phyloP scores from a whole-genome alignment of 163 green algal genomes.

The Scenedesmus sp. region DNA sequence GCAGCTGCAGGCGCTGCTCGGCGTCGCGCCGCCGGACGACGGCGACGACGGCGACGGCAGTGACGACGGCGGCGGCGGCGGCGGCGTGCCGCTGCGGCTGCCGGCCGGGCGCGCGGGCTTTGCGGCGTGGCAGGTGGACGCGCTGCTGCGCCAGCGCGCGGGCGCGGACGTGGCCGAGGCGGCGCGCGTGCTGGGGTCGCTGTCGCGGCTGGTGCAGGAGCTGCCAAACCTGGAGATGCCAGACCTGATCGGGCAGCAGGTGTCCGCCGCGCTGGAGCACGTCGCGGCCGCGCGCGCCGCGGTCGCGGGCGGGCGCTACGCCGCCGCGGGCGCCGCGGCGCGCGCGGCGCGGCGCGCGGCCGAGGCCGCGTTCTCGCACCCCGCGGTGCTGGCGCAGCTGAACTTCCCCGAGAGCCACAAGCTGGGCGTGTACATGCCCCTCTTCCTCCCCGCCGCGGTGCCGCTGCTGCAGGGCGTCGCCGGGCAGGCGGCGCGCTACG shows the following conservation, averaged over 20 bases:
- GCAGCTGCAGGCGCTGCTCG: slow-evolving; percentile 63
- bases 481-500: slow-evolving; percentile 35
- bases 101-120: slow-evolving; percentile 49
- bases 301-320: slow-evolving; percentile 26
- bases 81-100: slow-evolving; percentile 8
- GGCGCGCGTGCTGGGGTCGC: slow-evolving; percentile 53
- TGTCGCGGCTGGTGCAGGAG: slow-evolving; percentile 59
- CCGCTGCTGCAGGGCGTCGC: slow-evolving; percentile 66
- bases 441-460: slow-evolving; percentile 65
- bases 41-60: too few species aligned
- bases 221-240: slow-evolving; percentile 76
- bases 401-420: slow-evolving; percentile 81
- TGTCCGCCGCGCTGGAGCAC: neutral
- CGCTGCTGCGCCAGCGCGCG: slow-evolving; percentile 45
- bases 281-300: slow-evolving; percentile 4
- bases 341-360: slow-evolving; percentile 53
- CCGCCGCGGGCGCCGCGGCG: slow-evolving; percentile 39
- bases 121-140: slow-evolving; percentile 67
- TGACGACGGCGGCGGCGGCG: neutral
- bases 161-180: slow-evolving; percentile 49
- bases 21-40: slow-evolving; percentile 33
- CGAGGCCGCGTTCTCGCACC: slow-evolving; percentile 78
- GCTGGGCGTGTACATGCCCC: slow-evolving; percentile 75
- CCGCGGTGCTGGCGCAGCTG: slow-evolving; percentile 67
- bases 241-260: slow-evolving; percentile 62